Conservation (phyloP, 768 basidiomycete genomes). For the Boletus insuetus region DNA sequence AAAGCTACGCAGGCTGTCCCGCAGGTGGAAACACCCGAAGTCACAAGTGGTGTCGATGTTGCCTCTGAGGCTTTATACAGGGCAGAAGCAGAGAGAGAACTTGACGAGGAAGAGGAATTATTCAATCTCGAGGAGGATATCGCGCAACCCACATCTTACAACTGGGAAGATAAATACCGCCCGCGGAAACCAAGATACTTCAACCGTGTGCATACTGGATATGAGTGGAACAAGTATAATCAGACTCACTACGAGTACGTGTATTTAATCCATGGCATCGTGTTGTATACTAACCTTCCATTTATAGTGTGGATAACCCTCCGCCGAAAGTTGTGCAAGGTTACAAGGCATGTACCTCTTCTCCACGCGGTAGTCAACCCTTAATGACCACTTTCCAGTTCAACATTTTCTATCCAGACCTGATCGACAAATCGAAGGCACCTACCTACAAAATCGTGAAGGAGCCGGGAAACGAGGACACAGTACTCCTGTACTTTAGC, state of each 20-base stretch:
- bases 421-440: slow-evolving; percentile 97
- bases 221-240: slow-evolving; percentile 99
- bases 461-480: slow-evolving; percentile 93
- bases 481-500: slow-evolving; percentile 88
- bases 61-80: slow-evolving; percentile 89
- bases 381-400: slow-evolving; percentile 47
- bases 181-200: slow-evolving; percentile 98
- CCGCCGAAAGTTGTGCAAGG: slow-evolving; percentile 99
- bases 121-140: slow-evolving; percentile 94
- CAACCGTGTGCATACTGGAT: slow-evolving; percentile 98
- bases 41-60: slow-evolving; percentile 64
- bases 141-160: slow-evolving; percentile 78
- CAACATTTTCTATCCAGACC: slow-evolving; percentile 98
- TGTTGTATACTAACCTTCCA: slow-evolving; percentile 12
- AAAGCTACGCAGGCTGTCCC: slow-evolving; percentile 63
- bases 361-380: not conserved
- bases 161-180: slow-evolving; percentile 98
- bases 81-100: slow-evolving; percentile 86
- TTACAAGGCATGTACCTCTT: slow-evolving; percentile 66
- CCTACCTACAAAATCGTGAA: slow-evolving; percentile 96
- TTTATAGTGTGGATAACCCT: slow-evolving; percentile 87
- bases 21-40: slow-evolving; percentile 56
- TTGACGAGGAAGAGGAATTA: slow-evolving; percentile 94
- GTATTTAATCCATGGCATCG: not conserved
- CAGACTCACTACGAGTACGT: slow-evolving; percentile 97